phyloP scores from a whole-genome alignment of 2,329 filamentous ascomycete genomes.

The Xylariaceae sp. region DNA sequence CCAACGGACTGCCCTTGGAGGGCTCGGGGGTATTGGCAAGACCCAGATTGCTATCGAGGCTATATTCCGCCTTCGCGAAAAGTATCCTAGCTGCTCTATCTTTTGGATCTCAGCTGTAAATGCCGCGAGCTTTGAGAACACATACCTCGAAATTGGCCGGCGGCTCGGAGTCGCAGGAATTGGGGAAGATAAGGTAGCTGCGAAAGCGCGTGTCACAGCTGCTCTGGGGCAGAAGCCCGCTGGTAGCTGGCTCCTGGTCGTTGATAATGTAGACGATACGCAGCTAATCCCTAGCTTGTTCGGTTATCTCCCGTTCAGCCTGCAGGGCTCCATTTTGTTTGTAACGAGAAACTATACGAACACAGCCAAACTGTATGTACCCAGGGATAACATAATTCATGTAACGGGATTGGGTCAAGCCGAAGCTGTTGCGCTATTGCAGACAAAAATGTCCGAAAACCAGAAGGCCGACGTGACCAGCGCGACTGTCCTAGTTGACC shows the following conservation, averaged over 20 bases:
- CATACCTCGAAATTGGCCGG: conserved; percentile 39
- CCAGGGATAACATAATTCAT: not conserved
- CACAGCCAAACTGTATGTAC: not conserved
- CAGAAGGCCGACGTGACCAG: not conserved
- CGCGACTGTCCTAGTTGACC: not conserved
- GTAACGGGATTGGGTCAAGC: not conserved
- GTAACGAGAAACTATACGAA: not conserved
- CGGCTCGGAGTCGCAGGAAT: conserved; percentile 66
- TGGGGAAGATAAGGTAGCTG: not conserved
- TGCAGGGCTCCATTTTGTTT: not conserved
- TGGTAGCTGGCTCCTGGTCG: not conserved
- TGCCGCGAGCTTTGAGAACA: conserved; percentile 2
- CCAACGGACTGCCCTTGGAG: not conserved
- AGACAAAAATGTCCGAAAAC: not conserved
- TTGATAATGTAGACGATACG: not conserved
- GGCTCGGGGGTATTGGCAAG: not conserved
- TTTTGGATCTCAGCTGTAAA: conserved; percentile 4
- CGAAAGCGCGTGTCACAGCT: conserved; percentile 32
- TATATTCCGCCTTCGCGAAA: not conserved
- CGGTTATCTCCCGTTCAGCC: not conserved
- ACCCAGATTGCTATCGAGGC: not conserved
- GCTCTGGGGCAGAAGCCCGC: not conserved
- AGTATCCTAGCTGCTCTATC: conserved; percentile 1
- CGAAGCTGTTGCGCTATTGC: not conserved
- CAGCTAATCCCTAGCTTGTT: not conserved